Percentiles rank a stretch among this genome's conserved stretches.
Conservation (phyloP, 305 asterid genomes). For the Fraxinus xanthoxyloides region DNA sequence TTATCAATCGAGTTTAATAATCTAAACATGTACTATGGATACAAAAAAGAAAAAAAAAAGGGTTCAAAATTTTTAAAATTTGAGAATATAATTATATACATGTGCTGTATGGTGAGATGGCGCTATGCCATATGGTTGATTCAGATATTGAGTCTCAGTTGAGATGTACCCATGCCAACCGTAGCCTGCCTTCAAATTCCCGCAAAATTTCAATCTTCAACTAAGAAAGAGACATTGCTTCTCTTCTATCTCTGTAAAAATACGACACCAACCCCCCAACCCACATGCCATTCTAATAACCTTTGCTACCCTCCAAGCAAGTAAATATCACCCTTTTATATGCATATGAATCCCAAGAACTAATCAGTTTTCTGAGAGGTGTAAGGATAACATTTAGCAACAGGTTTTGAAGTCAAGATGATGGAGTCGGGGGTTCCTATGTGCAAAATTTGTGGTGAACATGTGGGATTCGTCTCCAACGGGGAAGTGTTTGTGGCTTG, state of each 20-base stretch:
- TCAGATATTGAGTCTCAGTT: conserved; percentile 27
- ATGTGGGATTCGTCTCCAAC: conserved; percentile 48
- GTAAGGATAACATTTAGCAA: neutral
- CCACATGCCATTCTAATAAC: conserved; percentile 36
- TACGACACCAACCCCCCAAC: conserved; percentile 50
- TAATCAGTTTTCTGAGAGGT: conserved; percentile 1
- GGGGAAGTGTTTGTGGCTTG: conserved; percentile 82
- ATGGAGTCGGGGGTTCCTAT: conserved; percentile 79
- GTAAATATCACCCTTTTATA: neutral
- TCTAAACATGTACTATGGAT: neutral
- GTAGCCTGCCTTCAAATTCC: conserved; percentile 74
- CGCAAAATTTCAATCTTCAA: conserved; percentile 52
- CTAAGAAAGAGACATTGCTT: conserved; percentile 55
- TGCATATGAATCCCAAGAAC: conserved; percentile 22
- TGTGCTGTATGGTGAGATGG: conserved; percentile 4
- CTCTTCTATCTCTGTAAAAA: conserved; percentile 34
- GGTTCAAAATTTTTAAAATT: neutral
- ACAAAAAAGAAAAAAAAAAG: neutral
- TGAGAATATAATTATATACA: neutral
- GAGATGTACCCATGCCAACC: conserved; percentile 57
- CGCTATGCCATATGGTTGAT: conserved; percentile 26
- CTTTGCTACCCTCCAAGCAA: conserved; percentile 28
- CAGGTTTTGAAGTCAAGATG: conserved; percentile 37
- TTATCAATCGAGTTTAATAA: neutral
- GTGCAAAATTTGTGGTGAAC: conserved; percentile 81